These are phyloP conservation scores for Komagataella mondaviorum DNA, from an alignment of 805 yeast genomes.

Conservation along the genomic window DNA sequence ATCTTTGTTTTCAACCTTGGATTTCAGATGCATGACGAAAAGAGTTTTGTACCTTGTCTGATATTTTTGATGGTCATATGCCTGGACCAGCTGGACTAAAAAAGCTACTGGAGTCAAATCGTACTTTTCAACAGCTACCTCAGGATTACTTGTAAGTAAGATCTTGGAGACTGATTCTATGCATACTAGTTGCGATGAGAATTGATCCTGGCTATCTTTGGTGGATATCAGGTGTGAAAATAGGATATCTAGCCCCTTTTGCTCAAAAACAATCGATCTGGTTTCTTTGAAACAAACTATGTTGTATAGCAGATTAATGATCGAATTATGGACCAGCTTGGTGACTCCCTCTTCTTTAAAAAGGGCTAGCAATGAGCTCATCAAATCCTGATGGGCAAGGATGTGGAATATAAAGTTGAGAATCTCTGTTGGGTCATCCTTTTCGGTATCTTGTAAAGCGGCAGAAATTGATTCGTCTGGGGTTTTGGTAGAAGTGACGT, in stretches of 20 bases:
- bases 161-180: background rate
- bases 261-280: background rate
- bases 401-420: background rate
- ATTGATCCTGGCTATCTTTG: background rate
- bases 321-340: background rate
- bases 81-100: constrained; percentile 31
- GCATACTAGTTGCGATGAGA: background rate
- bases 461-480: constrained; percentile 8
- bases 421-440: background rate
- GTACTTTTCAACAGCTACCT: background rate
- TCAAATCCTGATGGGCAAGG: background rate
- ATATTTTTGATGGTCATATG: constrained; percentile 15
- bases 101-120: constrained; percentile 23
- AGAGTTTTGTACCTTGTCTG: constrained; percentile 4
- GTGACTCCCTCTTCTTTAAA: background rate
- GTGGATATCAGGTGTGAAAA: background rate
- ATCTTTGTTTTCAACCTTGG: constrained; percentile 22
- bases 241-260: background rate
- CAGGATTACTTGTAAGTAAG: background rate
- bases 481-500: background rate
- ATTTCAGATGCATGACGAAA: background rate
- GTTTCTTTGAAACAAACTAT: background rate
- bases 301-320: background rate
- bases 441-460: constrained; percentile 5
- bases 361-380: background rate